Base-by-base conservation (phyloP, 306 rosid genomes). In the Malus orientalis region DNA sequence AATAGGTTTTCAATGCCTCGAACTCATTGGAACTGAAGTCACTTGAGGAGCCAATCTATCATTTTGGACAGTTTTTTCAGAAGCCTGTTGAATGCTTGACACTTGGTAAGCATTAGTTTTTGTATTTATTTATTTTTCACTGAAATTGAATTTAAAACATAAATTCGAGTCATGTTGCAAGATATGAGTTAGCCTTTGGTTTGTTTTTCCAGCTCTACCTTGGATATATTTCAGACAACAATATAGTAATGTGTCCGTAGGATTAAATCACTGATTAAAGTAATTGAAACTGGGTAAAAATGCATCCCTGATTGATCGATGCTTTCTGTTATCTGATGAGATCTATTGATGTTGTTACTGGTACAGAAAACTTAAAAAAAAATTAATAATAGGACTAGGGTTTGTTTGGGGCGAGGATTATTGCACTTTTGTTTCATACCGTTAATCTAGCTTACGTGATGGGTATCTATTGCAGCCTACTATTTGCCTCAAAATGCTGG, bases 401-500 rank as follows among this genome's bases (percentile, higher is more conserved):
- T 42, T 42, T 42, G 32, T 68, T 76, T 18, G 19, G 3, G 16
- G 54, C 55, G 25, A 63, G 58, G 79, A 65, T 33, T 19, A 38
- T 9, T 15, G 61, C 49, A 36, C 36, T 29, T 19, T 42, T 73
- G 25, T 64, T 65, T 18, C 74, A 53, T 66, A 40, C 71, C 66
- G 32, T 63, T 70, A 60, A 27, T 73, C 66, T 42, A 61, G 27
- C 57, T 69, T 64, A 70, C 63, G 47, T 38, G 38, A 60, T 70
- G 72, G 40, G 40, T 60, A 68, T 80, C 49, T 75, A 36, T 25
- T 86, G 82, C 96, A 94, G 98, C 97, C 51, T 92, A 89, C 84
- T 90, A 89, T 88, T 88, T 94, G 86, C 96, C 96, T 72, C 97
- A 92, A 85, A 94, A 94, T 90, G 95, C 97, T 49, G 96, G 98